Evolutionary conservation across 106 monocot species (phyloP), one percentile per base, ranked within the genome.

Genomic region (Dioscorea dumetorum): DNA sequence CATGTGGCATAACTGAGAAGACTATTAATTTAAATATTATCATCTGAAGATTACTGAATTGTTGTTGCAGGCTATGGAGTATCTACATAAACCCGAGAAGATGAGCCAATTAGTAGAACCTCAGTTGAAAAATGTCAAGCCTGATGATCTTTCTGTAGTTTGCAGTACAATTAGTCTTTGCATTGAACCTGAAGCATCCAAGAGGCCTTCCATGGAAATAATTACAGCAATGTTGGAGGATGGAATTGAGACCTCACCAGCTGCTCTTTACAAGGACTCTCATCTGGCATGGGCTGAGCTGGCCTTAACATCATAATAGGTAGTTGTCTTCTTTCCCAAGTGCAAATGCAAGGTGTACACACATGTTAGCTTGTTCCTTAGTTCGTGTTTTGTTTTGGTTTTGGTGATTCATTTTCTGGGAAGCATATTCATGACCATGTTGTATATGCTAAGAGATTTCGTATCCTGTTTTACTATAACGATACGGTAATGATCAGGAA

Each of bases 181-280:
- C 73, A 62, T 90, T 24, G 87, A 90, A 64, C 82, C 93, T 15
- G 84, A 99, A 33, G 83, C 87, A 4, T 74, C 75, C 4, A 93
- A 87, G 78, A 84, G 92, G 35, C 90, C 97, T 49, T 87, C 93
- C 19, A 99, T 99, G 93, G 85, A 87, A 76, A 81, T 79, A 22
- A 74, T 97, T 24, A 69, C 80, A 15, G 80, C 81, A 5, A 78
- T 99, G 67, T 63, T 99, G 68, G 92, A 93, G 75, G 78, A 81
- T 72, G 91, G 86, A 67, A 86, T 97, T 20, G 84, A 97, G 70
- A 82, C 80, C 16, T 89, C 97, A 9, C 66, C 79, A 8, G 77
- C 87, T 41, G 84, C 92, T 24, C 23, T 73, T 63, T 77, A 87
- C 22, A 99, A 90, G 76, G 83, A 87, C 64, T 87, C 89, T 56